These are phyloP conservation scores for Astragalus glycyphyllos DNA, from an alignment of 306 rosid species.

Conservation along the genomic window DNA sequence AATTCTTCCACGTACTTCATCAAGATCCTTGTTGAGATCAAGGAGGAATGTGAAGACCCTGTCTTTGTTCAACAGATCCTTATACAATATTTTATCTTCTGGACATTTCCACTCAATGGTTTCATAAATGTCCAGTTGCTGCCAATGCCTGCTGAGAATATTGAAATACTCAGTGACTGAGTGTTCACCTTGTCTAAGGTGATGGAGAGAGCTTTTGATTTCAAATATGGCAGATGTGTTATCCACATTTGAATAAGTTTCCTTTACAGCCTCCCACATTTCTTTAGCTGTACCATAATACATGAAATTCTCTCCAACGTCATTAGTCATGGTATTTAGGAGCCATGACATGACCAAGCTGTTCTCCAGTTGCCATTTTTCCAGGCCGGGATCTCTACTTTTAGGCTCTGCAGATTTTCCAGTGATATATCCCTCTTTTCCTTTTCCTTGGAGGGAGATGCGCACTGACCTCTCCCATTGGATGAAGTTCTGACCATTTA, in stretches of 20 bases:
- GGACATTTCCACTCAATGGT: no score
- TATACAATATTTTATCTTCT: no score
- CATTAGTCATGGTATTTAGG: not conserved
- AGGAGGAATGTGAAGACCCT: no score
- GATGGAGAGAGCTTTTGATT: no score
- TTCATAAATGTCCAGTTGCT: no score
- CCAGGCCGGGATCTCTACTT: not conserved
- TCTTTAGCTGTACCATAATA: not conserved
- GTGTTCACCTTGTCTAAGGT: no score
- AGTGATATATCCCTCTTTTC: not conserved
- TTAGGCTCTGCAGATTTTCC: not conserved
- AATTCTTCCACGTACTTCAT: no score
- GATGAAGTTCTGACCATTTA: not conserved
- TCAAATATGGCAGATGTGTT: no score
- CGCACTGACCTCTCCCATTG: not conserved
- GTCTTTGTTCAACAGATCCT: no score
- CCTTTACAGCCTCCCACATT: not conserved
- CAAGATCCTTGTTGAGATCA: no score
- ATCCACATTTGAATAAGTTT: not conserved
- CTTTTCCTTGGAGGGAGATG: not conserved
- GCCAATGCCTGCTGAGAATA: no score
- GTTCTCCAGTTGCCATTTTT: not conserved
- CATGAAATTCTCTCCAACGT: not conserved
- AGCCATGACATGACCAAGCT: not conserved
- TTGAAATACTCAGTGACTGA: no score